Conservation (phyloP, 177 flowering plant species). For the Telopea speciosissima region DNA sequence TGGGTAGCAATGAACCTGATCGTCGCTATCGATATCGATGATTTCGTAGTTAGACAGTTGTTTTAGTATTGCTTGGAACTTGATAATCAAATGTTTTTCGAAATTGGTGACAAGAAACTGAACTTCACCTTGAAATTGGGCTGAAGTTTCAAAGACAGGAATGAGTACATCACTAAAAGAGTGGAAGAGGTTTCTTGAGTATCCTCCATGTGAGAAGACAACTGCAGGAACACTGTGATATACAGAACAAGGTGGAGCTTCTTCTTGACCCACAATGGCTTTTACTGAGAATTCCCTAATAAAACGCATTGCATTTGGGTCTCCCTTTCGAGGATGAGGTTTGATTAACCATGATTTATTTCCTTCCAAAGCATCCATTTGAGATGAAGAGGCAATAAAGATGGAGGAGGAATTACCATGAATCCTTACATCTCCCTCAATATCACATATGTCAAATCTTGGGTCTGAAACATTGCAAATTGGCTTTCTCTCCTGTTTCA, state of each 20-base stretch:
- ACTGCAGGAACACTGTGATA: slow-evolving; percentile 13
- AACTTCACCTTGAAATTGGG: too few relatives aligned
- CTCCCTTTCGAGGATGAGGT: slow-evolving; percentile 48
- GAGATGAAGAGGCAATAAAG: slow-evolving; percentile 14
- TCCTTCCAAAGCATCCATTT: neutral
- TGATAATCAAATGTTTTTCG: too few relatives aligned
- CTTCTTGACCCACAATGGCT: neutral
- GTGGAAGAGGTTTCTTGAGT: slow-evolving; percentile 49
- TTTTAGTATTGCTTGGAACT: neutral
- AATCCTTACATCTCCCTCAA: too few relatives aligned
- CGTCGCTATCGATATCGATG: slow-evolving; percentile 11
- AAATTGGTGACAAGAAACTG: too few relatives aligned
- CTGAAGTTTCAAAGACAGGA: slow-evolving; percentile 20
- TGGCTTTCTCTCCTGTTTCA: too few relatives aligned
- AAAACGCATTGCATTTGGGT: slow-evolving; percentile 23
- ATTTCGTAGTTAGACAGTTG: slow-evolving; percentile 30
- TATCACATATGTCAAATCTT: too few relatives aligned
- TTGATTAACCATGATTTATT: slow-evolving; percentile 29
- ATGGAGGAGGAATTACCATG: too few relatives aligned
- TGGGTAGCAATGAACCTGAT: too few relatives aligned
- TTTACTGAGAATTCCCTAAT: slow-evolving; percentile 29
- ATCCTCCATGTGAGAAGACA: slow-evolving; percentile 47
- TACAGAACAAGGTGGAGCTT: neutral
- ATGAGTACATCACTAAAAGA: slow-evolving; percentile 42
- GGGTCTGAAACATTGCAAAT: too few relatives aligned